phyloP scores from a whole-genome alignment of 768 basidiomycete species.

The Pleurotus citrinopileatus region DNA sequence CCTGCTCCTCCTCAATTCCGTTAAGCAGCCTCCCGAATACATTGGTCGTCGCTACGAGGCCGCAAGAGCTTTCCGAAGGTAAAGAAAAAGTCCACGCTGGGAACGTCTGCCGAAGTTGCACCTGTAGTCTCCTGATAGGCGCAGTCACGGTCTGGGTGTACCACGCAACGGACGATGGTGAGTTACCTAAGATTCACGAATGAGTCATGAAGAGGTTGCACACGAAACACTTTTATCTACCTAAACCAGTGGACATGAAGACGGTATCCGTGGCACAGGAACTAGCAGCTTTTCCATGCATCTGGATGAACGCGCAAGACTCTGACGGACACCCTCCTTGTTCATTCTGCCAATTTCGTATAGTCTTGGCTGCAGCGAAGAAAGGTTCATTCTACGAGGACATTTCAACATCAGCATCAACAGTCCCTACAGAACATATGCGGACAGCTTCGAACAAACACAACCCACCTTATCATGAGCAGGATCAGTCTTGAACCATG shows the following conservation, averaged over 20 bases:
- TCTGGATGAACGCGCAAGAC: slow-evolving; percentile 43
- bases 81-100: slow-evolving; percentile 34
- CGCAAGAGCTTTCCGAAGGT: slow-evolving; percentile 38
- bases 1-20: slow-evolving; percentile 23
- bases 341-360: slow-evolving; percentile 37
- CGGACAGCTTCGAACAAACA: neutral
- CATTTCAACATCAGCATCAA: neutral
- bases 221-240: slow-evolving; percentile 22
- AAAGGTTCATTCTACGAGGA: slow-evolving; percentile 42
- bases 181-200: slow-evolving; percentile 13
- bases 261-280: slow-evolving; percentile 37
- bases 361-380: slow-evolving; percentile 34
- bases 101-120: slow-evolving; percentile 26
- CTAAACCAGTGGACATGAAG: slow-evolving; percentile 45
- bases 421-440: too few relatives aligned
- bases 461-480: slow-evolving; percentile 40
- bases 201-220: neutral
- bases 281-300: slow-evolving; percentile 41
- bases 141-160: slow-evolving; percentile 30
- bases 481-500: slow-evolving; percentile 44
- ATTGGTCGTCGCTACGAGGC: slow-evolving; percentile 40
- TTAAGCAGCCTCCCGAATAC: slow-evolving; percentile 44
- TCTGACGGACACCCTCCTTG: slow-evolving; percentile 34
- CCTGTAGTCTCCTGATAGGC: slow-evolving; percentile 34
- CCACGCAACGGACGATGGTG: slow-evolving; percentile 27